Evolutionary conservation across 192 early-diverging fungal species (phyloP).

Genomic region (Mortierella antarctica): DNA sequence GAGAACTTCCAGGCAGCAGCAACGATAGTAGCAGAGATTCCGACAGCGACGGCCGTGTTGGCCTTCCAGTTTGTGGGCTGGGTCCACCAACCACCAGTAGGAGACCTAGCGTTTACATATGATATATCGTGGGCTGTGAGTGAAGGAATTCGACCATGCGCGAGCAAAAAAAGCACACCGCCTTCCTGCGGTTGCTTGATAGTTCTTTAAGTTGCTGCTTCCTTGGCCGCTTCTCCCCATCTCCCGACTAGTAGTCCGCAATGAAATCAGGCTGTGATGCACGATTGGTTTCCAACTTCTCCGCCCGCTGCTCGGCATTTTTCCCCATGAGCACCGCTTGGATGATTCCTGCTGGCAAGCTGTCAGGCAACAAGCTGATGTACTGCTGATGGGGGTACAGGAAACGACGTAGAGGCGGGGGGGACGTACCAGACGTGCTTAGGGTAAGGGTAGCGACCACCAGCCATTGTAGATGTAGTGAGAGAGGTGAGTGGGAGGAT

Average conservation of each 20-base stretch:
- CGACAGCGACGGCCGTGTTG: slow-evolving; percentile 53
- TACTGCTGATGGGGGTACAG: not conserved
- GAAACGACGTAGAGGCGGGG: not conserved
- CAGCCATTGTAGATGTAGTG: slow-evolving; percentile 43
- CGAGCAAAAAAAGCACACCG: not conserved
- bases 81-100: slow-evolving; percentile 72
- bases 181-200: not conserved
- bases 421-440: slow-evolving; percentile 54
- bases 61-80: slow-evolving; percentile 69
- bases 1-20: slow-evolving; percentile 68
- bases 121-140: not conserved
- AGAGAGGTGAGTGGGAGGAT: slow-evolving; percentile 1
- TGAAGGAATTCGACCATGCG: not conserved
- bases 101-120: slow-evolving; percentile 24
- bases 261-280: no score
- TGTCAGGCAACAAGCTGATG: not conserved
- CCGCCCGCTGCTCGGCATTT: no score
- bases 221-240: no score
- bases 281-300: no score
- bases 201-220: no score
- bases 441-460: slow-evolving; percentile 53
- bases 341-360: no score
- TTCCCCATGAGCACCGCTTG: no score
- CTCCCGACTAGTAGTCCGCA: no score
- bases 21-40: slow-evolving; percentile 53